Conservation (phyloP, 2,329 filamentous ascomycete species). For the Penicillium digitatum region DNA sequence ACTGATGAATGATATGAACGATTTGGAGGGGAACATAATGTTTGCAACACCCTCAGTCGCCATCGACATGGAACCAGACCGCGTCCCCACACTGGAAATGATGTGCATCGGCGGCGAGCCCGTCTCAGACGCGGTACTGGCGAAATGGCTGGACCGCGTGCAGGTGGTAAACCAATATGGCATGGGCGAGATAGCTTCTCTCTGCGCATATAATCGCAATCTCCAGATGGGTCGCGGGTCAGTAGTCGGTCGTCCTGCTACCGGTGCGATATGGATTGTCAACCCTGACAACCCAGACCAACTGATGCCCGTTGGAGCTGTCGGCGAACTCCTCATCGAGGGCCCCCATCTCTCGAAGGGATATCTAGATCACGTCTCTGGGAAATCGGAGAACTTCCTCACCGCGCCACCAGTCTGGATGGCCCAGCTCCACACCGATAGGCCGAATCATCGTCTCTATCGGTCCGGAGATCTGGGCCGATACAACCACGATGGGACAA, state of each 20-base stretch:
- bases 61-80: constrained; percentile 17
- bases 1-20: constrained; percentile 17
- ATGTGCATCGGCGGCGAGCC: constrained; percentile 29
- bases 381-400: constrained; percentile 20
- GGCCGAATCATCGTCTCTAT: constrained; percentile 19
- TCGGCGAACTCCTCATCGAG: constrained; percentile 31
- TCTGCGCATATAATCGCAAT: constrained; percentile 23
- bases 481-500: constrained; percentile 20
- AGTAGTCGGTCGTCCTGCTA: constrained; percentile 17
- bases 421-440: constrained; percentile 8
- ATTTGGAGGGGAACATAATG: constrained; percentile 22
- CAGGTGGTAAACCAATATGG: constrained; percentile 28
- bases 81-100: constrained; percentile 19
- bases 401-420: constrained; percentile 13
- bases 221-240: constrained; percentile 10
- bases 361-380: constrained; percentile 22
- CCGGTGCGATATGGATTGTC: constrained; percentile 30
- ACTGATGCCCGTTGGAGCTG: constrained; percentile 26
- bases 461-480: constrained; percentile 26
- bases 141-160: constrained; percentile 15
- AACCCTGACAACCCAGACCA: constrained; percentile 18
- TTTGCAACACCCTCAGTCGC: constrained; percentile 28
- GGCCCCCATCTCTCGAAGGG: constrained; percentile 27
- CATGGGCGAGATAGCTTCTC: constrained; percentile 26
- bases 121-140: constrained; percentile 20